A percentile compares a stretch with the other conserved stretches of the same genome.
phyloP scores from a whole-genome alignment of 2,329 filamentous ascomycete species.

The Exophiala bonariae region DNA sequence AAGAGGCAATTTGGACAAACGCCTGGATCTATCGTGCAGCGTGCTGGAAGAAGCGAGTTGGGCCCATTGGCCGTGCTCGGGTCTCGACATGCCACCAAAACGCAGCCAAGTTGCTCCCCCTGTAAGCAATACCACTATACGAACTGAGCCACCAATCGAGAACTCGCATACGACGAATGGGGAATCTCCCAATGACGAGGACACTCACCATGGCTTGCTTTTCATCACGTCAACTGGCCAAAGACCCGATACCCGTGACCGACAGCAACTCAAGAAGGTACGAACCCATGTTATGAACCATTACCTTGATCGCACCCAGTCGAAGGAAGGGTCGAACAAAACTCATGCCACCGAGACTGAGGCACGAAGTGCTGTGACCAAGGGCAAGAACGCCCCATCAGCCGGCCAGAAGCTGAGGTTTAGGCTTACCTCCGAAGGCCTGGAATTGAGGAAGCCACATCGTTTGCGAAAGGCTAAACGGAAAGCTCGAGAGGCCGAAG shows the following conservation, averaged over 20 bases:
- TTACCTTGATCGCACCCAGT: slow-evolving; percentile 13
- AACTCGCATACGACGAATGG: too few relatives aligned
- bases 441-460: slow-evolving; percentile 6
- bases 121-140: too few relatives aligned
- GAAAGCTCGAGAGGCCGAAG: neutral
- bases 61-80: too few relatives aligned
- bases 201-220: slow-evolving; percentile 7
- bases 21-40: too few relatives aligned
- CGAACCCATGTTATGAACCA: slow-evolving; percentile 20
- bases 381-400: neutral
- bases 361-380: neutral
- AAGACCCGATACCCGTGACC: slow-evolving; percentile 2
- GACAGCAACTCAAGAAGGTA: slow-evolving; percentile 7
- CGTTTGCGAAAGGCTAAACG: slow-evolving; percentile 12
- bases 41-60: too few relatives aligned
- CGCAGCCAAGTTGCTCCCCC: too few relatives aligned
- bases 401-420: slow-evolving; percentile 18
- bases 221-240: slow-evolving; percentile 12
- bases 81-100: too few relatives aligned
- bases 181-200: neutral
- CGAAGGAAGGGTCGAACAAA: neutral
- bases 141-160: too few relatives aligned
- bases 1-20: too few relatives aligned
- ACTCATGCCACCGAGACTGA: neutral
- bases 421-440: slow-evolving; percentile 7